Evolutionary conservation across 192 early-diverging fungal genomes (phyloP), one percentile per base, ranked within the genome.

Genomic region (Podila verticillata): DNA sequence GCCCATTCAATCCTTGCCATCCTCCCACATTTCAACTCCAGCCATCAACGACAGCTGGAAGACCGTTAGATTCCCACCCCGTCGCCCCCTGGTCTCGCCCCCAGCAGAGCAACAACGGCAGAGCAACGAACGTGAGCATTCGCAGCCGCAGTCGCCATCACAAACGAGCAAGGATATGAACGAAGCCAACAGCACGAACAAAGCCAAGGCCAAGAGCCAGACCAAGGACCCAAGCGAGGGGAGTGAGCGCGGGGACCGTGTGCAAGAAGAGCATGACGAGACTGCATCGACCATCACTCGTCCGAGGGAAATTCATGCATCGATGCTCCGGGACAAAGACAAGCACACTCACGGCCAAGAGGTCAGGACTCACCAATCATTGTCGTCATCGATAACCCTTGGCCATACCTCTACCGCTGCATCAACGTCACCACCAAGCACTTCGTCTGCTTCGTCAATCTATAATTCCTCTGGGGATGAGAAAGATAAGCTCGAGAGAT

Each of bases 11-110:
- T 8, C 34, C 10, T 17, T 62, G 39, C 26, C 44, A 0, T 36
- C 74, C 20, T 69, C 66, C 0, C 28, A 54, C 20, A 63, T 54
- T 59, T 22, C 17, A 9, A 62, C 62, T n/a, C 19, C 64, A 36
- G 30, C 19, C n/a, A 44, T 39, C 63, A 13, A 57, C 63, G 85
- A 15, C 34, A 79, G 47, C 75, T 91, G 90, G 90, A 91, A 88
- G 63, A 73, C 79, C 48, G 87, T 89, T 34, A 89, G 88, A n/a
- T 88, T 82, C 72, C 90, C 90, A 7, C 88, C 90, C 17, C 77
- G 87, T 30, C 48, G 74, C 29, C 63, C 75, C 24, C 73, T 84
- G 7, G 65, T 82, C 8, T 86, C 90, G 12, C 78, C 84, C 19
- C 84, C 87, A 22, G 63, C 26, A 30, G 8, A 39, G 3, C 47